Evolutionary conservation across 23 red algal species (phyloP).

Genomic region (Cyanidiococcus yangmingshanensis): DNA sequence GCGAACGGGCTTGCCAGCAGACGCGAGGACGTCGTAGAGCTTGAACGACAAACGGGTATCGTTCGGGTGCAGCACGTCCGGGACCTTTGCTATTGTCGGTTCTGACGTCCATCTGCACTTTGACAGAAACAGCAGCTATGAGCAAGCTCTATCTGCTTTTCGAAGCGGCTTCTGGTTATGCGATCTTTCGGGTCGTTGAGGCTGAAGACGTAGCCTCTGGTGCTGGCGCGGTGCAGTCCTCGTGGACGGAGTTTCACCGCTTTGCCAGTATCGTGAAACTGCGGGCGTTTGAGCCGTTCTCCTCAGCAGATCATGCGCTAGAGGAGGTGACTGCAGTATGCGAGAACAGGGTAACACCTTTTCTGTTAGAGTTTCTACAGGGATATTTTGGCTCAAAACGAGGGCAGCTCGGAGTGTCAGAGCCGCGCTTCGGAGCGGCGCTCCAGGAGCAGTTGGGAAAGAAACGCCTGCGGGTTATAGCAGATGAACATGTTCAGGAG

Average conservation of each 20-base stretch:
- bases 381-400: slow-evolving; percentile 37
- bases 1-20: too few relatives aligned
- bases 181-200: slow-evolving; percentile 57
- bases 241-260: slow-evolving; percentile 54
- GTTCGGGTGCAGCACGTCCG: too few relatives aligned
- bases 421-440: slow-evolving; percentile 49
- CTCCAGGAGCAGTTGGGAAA: slow-evolving; percentile 49
- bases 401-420: slow-evolving; percentile 52
- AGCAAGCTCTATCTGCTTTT: slow-evolving; percentile 49
- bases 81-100: too few relatives aligned
- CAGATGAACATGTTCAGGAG: slow-evolving; percentile 56
- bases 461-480: slow-evolving; percentile 30
- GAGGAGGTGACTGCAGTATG: slow-evolving; percentile 65
- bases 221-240: slow-evolving; percentile 41
- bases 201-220: slow-evolving; percentile 60
- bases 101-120: too few relatives aligned
- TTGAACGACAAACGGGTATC: too few relatives aligned
- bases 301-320: slow-evolving; percentile 74
- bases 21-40: too few relatives aligned
- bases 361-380: slow-evolving; percentile 56
- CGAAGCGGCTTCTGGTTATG: slow-evolving; percentile 72
- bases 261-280: slow-evolving; percentile 80
- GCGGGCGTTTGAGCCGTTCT: slow-evolving; percentile 75
- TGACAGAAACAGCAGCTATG: too few relatives aligned
- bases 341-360: slow-evolving; percentile 62